phyloP scores from a whole-genome alignment of 495 filamentous ascomycete genomes.

The Penicillium maclennaniae region DNA sequence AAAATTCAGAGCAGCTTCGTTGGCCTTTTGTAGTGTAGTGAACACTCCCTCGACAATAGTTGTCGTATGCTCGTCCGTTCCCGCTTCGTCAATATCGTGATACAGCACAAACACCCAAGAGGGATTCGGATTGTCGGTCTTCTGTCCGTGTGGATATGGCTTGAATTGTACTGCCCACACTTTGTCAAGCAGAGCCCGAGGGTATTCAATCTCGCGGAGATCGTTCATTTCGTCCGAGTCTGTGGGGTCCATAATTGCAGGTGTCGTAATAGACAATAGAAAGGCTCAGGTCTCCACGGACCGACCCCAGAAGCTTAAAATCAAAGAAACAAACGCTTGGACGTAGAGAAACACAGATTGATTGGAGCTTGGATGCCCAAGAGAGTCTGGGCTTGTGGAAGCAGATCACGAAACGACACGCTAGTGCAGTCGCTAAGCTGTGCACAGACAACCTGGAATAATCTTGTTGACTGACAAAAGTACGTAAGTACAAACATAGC shows the following conservation, averaged over 20 bases:
- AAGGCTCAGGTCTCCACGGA: not conserved
- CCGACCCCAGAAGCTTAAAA: not conserved
- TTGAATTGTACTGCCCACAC: not conserved
- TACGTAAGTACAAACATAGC: not conserved
- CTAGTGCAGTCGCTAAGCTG: not conserved
- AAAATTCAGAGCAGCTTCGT: not conserved
- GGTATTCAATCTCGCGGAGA: not conserved
- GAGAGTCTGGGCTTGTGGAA: not conserved
- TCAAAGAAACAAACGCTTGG: too few relatives aligned
- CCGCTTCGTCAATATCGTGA: not conserved
- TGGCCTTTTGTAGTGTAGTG: conserved; percentile 3
- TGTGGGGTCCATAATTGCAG: not conserved
- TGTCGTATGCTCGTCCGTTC: not conserved
- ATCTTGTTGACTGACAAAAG: not conserved
- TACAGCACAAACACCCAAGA: not conserved
- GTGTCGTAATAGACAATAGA: not conserved
- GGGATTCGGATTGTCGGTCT: not conserved
- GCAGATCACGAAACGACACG: not conserved
- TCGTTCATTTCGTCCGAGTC: not conserved
- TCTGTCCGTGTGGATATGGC: not conserved
- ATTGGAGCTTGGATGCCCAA: not conserved
- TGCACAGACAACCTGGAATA: not conserved
- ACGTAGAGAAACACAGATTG: not conserved
- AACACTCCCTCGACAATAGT: not conserved
- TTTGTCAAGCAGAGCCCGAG: conserved; percentile 6